Evolutionary conservation across 371 early-diverging fungal species (phyloP).

Genomic region (Rhizomucor pusillus): DNA sequence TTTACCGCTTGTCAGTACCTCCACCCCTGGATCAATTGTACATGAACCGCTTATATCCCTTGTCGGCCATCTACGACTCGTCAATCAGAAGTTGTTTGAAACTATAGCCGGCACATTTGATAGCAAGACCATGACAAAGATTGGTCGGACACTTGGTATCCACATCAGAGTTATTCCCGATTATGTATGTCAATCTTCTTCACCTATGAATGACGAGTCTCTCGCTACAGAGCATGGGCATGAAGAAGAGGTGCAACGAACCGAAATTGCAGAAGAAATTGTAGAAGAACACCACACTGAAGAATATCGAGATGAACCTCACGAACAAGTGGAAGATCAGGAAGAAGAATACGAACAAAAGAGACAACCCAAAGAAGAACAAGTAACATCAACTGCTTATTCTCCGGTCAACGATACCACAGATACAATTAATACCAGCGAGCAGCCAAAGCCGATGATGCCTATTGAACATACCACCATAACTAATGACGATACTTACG

Average conservation of each 20-base stretch:
- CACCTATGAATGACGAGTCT: not conserved
- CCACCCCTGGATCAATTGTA: constrained; percentile 31
- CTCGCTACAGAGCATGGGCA: not conserved
- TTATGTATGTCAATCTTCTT: constrained; percentile 16
- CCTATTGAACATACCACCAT: no score
- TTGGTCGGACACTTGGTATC: constrained; percentile 35
- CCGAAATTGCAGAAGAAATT: no score
- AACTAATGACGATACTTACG: no score
- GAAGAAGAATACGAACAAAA: constrained; percentile 4
- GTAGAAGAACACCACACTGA: not conserved
- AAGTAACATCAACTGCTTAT: no score
- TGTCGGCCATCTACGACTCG: constrained; percentile 36
- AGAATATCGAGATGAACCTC: not conserved
- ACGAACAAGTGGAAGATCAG: constrained; percentile 1
- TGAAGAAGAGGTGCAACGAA: not conserved
- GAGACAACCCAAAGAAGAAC: not conserved
- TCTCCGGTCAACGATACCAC: no score
- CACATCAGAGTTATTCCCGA: constrained; percentile 29
- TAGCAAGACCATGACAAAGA: constrained; percentile 27
- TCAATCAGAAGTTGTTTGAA: constrained; percentile 42
- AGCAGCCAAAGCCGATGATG: no score
- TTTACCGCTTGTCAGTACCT: constrained; percentile 34
- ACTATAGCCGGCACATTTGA: constrained; percentile 26
- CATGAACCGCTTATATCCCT: constrained; percentile 36
- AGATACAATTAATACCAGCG: no score